Conservation (phyloP, 352 stramenopile species). For the Pelagophyceae sp. region DNA sequence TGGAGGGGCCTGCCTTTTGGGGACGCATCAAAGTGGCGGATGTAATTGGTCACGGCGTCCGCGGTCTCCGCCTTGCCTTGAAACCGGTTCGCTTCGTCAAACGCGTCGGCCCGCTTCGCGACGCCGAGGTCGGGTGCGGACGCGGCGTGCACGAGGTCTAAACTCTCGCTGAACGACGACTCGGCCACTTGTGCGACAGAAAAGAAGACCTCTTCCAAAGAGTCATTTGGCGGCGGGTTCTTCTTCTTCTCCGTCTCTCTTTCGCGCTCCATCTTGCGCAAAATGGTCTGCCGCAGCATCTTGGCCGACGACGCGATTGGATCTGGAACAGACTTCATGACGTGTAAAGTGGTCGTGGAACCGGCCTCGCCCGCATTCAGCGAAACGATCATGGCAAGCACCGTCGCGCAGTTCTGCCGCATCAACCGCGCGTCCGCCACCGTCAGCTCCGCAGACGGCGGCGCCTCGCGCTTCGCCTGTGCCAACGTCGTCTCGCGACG, state of each 20-base stretch:
- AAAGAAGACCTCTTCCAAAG: not conserved
- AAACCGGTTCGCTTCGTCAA: too few species aligned
- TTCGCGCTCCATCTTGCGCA: not conserved
- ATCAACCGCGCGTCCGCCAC: not conserved
- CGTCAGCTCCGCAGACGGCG: not conserved
- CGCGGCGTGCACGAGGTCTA: not conserved
- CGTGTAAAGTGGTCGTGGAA: too few species aligned
- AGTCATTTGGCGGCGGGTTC: not conserved
- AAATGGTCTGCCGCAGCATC: not conserved
- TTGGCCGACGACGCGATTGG: not conserved
- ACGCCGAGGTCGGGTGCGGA: not conserved
- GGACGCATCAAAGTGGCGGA: too few species aligned
- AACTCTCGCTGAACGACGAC: too few species aligned
- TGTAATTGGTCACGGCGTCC: too few species aligned
- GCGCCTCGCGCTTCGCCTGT: not conserved
- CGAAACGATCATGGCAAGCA: not conserved
- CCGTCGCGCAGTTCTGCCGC: conserved; percentile 18
- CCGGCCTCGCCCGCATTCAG: not conserved
- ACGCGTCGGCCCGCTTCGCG: not conserved
- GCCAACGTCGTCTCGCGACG: not conserved
- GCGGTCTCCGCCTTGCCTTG: too few species aligned
- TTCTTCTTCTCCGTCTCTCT: not conserved
- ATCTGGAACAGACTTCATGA: too few species aligned
- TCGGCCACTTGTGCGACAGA: not conserved
- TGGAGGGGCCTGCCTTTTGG: too few species aligned